These are phyloP conservation scores for Cladosporium phlei DNA, from an alignment of 2,329 filamentous ascomycete species.

Conservation along the genomic window DNA sequence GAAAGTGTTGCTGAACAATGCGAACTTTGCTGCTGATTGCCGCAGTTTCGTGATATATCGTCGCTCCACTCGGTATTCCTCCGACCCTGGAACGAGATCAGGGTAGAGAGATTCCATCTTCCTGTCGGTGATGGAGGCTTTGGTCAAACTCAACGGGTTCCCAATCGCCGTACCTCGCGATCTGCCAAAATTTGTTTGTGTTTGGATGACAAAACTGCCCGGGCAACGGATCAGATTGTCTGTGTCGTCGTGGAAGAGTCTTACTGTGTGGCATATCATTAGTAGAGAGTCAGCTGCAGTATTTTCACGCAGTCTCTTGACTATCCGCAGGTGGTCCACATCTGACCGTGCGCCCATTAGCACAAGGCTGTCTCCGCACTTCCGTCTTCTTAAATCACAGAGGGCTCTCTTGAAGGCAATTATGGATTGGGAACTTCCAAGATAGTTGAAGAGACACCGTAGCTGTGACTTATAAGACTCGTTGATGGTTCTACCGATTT, in stretches of 20 bases:
- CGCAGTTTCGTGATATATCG: not conserved
- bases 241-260: not conserved
- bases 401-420: constrained; percentile 1
- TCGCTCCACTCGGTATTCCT: not conserved
- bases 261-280: not conserved
- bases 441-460: not conserved
- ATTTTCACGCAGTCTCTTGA: not conserved
- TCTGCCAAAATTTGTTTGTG: not conserved
- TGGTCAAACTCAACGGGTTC: not conserved
- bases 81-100: not conserved
- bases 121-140: not conserved
- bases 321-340: not conserved
- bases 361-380: not conserved
- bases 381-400: not conserved
- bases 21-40: constrained; percentile 1
- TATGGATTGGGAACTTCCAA: not conserved
- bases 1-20: not conserved
- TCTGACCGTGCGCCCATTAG: not conserved
- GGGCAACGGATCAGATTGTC: not conserved
- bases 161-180: not conserved
- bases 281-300: constrained; percentile 1
- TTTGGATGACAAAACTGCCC: not conserved
- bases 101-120: not conserved
- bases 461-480: not conserved
- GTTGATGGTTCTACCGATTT: not conserved